Evolutionary conservation across 257 asterid species (phyloP), one percentile per base, ranked within the genome.

Genomic region (Anisodus tanguticus): DNA sequence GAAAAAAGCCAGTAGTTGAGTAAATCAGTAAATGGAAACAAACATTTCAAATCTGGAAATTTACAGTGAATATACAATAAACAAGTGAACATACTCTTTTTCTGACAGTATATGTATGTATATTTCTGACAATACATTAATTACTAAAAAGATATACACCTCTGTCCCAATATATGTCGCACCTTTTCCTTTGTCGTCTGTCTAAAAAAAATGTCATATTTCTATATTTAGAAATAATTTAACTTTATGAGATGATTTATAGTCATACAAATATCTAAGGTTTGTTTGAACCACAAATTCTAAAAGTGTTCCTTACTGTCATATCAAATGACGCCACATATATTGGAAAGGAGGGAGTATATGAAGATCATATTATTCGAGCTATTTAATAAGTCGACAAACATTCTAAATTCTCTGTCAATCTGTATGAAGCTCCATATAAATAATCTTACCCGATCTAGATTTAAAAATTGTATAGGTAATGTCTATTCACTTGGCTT

Each of bases 401-500:
- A 67, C 19, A 45, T 74, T 74, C 60, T 74, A 71, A 71, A 22
- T 74, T 49, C 17, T 19, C 64, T 58, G 26, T 17, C 64, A 58
- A 58, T 58, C 19, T 74, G 80, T 72, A 22, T 72, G 5, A 49
- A 53, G 6, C 60, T 19, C 3, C 12, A 19, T 74, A 49, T 10
- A 11, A 19, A 19, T 12, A 49, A 74, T 74, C 59, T 22, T 49
- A 49, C 19, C 4, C 11, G 19, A 74, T 49, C 19, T 49, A 72
- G 31, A 72, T 47, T 47, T 47, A n/a, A 47, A 72, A 74, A 49
- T 49, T 51, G 4, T 19, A 72, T 72, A 22, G 41, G 58, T 47
- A 45, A 72, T 72, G 60, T 69, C 3, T 69, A 4, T 72, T 72
- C 80, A 72, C n/a, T 47, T 47, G 72, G 47, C 45, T 66, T 37